Base-by-base conservation (phyloP, 148 eudicot genomes). In the Rhododendron griersonianum region DNA sequence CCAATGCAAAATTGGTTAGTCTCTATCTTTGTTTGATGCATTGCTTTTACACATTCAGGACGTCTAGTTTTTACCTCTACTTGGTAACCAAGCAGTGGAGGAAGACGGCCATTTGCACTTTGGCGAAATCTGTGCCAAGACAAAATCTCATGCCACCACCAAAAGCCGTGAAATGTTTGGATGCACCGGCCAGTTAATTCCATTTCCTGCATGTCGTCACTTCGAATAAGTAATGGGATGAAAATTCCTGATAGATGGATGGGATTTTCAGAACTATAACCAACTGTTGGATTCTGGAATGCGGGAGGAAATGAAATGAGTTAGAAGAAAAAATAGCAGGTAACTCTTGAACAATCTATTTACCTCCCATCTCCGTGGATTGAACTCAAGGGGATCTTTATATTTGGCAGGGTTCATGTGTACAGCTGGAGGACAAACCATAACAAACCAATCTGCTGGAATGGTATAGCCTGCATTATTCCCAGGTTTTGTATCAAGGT, bases 351-450 rank as follows among this genome's bases (percentile, higher is more conserved):
- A 47, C 15, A 76, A 16, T 35, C 50, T n/a, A 85, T 86, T 39
- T 90, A 92, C 98, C 92, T 93, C 89, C 98, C 98, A 96, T 91
- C 98, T 91, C 93, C 90, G 87, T 81, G 98, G 98, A 91, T 94
- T 92, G 82, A 96, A 96, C 4, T 91, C 89, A 25, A 96, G 94
- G 67, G 98, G 98, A 78, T 96, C 87, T 79, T 88, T 90, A 85
- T 94, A 94, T 82, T 51, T 92, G 89, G 87, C 84, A 50, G 98
- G 94, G 85, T 94, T 90, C 61, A 96, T 84, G 89, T 96, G 98
- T 65, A 94, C 91, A 65, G 98, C 94, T 69, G 98, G 98, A 90
- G 98, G 98, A 90, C 96, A 96, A 44, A 94, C 95, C 98, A 96
- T 93, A 7, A 95, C 87, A 16, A 93, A 93, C 98, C 98, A 95